Evolutionary conservation across 208 protist genomes (phyloP).

Genomic region (Porcisia deanei): DNA sequence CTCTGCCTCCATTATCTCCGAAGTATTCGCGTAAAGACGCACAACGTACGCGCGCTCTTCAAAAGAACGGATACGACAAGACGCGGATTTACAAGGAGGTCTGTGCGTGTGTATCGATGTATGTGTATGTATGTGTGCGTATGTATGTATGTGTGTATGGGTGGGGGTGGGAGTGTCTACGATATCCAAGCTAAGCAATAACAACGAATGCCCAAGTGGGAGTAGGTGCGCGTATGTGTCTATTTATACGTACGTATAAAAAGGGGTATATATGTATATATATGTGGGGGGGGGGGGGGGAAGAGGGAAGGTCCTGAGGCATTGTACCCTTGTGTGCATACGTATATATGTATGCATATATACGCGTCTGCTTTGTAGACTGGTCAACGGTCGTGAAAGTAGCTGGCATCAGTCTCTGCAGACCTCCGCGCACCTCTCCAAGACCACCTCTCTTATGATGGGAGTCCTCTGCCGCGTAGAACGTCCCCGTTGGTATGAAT

Average conservation of each 20-base stretch:
- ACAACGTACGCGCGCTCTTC: background rate
- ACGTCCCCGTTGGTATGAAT: background rate
- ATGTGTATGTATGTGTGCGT: background rate
- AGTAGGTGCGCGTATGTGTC: background rate
- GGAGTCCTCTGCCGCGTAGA: background rate
- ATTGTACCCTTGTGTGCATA: background rate
- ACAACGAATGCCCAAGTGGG: no score
- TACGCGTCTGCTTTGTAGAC: background rate
- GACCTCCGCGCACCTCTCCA: background rate
- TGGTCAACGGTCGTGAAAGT: background rate
- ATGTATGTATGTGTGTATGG: background rate
- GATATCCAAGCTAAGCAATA: no score
- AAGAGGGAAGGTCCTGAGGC: background rate
- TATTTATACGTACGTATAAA: no score
- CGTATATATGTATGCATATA: background rate
- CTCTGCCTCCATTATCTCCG: background rate
- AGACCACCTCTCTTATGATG: background rate
- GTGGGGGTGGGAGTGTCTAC: background rate
- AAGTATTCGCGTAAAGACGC: background rate
- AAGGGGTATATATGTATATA: background rate
- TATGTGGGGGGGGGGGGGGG: background rate
- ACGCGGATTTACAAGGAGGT: background rate
- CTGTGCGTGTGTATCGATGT: background rate
- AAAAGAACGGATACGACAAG: background rate
- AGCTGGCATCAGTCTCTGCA: background rate